Evolutionary conservation across 768 basidiomycete genomes (phyloP).

Genomic region (Vishniacozyma victoriae): DNA sequence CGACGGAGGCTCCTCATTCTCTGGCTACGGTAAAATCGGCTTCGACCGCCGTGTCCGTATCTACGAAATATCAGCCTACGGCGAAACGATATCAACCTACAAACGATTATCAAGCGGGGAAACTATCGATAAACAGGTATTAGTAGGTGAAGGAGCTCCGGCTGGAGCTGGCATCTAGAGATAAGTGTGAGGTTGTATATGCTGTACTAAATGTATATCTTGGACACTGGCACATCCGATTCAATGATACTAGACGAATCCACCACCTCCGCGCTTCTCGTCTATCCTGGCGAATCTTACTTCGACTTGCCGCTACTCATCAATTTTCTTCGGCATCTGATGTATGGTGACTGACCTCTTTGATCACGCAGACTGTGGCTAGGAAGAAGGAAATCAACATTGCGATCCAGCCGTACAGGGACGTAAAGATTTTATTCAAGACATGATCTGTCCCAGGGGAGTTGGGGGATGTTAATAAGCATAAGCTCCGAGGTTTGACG

Average conservation of each 20-base stretch:
- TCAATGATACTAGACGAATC: constrained; percentile 61
- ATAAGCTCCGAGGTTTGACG: background rate
- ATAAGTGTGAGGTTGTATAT: no score
- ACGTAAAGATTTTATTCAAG: constrained; percentile 76
- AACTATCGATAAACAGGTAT: constrained; percentile 35
- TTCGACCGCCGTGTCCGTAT: constrained; percentile 89
- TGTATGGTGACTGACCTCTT: constrained; percentile 53
- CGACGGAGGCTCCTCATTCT: constrained; percentile 34
- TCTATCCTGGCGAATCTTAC: constrained; percentile 86
- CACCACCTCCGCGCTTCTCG: constrained; percentile 74
- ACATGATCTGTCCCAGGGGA: constrained; percentile 59
- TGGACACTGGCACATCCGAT: background rate
- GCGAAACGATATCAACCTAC: constrained; percentile 84
- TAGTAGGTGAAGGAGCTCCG: constrained; percentile 34
- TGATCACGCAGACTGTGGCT: constrained; percentile 78
- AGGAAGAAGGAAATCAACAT: constrained; percentile 69
- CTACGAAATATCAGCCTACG: constrained; percentile 79
- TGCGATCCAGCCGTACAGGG: constrained; percentile 75
- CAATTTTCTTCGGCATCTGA: background rate
- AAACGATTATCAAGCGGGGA: constrained; percentile 54
- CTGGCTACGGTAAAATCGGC: constrained; percentile 50
- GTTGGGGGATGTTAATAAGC: constrained; percentile 10
- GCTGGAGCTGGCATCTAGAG: constrained; percentile 18
- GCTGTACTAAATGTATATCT: background rate
- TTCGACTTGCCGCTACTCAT: constrained; percentile 62